Percentiles rank a stretch among this genome's conserved stretches.
These are phyloP conservation scores for Chlamydomonas asymmetrica DNA, from an alignment of 139 green algal genomes.

Conservation along the genomic window DNA sequence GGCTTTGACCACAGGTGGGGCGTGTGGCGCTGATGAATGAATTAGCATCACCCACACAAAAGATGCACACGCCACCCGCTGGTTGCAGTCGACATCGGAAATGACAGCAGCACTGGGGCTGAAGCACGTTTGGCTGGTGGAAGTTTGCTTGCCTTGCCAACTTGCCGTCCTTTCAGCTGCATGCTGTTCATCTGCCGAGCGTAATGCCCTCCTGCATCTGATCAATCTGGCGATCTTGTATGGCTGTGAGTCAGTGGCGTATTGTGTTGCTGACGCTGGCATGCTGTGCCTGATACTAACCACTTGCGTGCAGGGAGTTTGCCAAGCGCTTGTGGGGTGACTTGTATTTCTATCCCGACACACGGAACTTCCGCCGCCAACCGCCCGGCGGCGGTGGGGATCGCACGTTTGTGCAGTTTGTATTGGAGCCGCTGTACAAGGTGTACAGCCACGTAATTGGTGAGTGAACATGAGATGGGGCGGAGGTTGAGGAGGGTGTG, in stretches of 20 bases:
- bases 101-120: neutral
- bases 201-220: too few relatives aligned
- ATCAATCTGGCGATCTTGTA: too few relatives aligned
- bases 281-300: too few relatives aligned
- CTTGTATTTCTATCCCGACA: constrained; percentile 85
- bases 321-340: constrained; percentile 90
- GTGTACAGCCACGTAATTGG: constrained; percentile 66
- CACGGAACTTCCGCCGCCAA: constrained; percentile 80
- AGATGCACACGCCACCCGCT: too few relatives aligned
- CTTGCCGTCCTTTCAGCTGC: too few relatives aligned
- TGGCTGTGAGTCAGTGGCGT: too few relatives aligned
- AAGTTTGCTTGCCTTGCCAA: too few relatives aligned
- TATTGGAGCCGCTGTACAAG: constrained; percentile 98
- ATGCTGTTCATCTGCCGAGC: too few relatives aligned
- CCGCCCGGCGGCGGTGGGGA: constrained; percentile 57
- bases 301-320: constrained; percentile 57
- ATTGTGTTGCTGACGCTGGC: too few relatives aligned
- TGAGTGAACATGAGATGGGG: constrained; percentile 7
- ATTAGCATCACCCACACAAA: neutral
- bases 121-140: neutral
- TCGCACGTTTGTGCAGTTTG: constrained; percentile 93
- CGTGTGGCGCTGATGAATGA: neutral
- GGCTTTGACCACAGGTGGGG: constrained; percentile 52
- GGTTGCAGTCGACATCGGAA: too few relatives aligned
- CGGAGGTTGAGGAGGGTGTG: too few relatives aligned